These are phyloP conservation scores for Ceratocystis variospora DNA, from an alignment of 2,329 filamentous ascomycete genomes.

Conservation along the genomic window DNA sequence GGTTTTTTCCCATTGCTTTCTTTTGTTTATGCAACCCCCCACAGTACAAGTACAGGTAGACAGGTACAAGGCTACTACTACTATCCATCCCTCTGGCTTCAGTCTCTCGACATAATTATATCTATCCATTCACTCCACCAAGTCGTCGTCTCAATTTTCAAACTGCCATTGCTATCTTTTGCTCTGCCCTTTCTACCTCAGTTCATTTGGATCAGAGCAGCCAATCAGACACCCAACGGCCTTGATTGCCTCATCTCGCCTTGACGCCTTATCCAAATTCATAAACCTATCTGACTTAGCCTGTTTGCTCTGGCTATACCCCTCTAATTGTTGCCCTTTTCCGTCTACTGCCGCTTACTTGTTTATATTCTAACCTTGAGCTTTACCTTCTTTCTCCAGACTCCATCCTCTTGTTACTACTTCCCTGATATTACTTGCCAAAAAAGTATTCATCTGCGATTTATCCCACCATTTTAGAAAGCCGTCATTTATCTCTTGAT, in stretches of 20 bases:
- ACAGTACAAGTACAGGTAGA: neutral
- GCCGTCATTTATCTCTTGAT: slow-evolving; percentile 3
- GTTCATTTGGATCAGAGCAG: neutral
- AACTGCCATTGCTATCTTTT: too few relatives aligned
- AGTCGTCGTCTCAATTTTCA: neutral
- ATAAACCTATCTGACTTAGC: neutral
- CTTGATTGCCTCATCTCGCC: neutral
- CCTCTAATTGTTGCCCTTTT: neutral
- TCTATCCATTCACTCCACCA: neutral
- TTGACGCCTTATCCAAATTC: neutral
- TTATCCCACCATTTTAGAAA: slow-evolving; percentile 4
- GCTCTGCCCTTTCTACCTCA: neutral
- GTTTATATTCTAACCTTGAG: neutral
- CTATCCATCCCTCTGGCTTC: too few relatives aligned
- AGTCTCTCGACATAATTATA: neutral
- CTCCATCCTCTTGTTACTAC: neutral
- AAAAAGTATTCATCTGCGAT: slow-evolving; percentile 1
- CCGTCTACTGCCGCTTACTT: neutral
- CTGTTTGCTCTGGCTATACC: neutral
- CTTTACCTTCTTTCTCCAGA: neutral
- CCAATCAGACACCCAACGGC: neutral
- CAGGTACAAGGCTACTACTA: neutral
- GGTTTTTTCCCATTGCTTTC: neutral
- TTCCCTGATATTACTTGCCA: neutral
- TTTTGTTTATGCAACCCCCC: neutral